These are phyloP conservation scores for Acacia concinna DNA, from an alignment of 331 rosid species.

Conservation along the genomic window DNA sequence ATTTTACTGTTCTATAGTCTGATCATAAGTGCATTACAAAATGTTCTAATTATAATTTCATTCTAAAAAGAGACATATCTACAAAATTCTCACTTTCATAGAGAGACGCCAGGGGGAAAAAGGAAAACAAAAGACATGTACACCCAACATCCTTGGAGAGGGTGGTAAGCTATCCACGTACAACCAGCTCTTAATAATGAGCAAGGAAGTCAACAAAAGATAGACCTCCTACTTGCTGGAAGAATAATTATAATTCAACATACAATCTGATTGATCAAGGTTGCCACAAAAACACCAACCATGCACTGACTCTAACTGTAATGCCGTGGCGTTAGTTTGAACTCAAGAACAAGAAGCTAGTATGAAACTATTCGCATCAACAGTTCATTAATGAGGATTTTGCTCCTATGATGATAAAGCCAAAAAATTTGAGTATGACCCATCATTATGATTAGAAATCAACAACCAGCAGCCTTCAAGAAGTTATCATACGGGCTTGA, in stretches of 20 bases:
- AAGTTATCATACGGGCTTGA: conserved; percentile 79
- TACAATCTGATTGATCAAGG: background rate
- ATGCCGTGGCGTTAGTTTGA: background rate
- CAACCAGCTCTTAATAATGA: background rate
- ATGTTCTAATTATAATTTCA: background rate
- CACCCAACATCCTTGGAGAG: background rate
- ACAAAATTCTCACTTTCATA: background rate
- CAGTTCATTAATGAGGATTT: background rate
- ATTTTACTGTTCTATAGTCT: background rate
- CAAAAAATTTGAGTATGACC: background rate
- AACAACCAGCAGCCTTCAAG: conserved; percentile 78
- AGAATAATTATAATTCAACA: background rate
- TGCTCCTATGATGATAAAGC: background rate
- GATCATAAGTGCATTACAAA: background rate
- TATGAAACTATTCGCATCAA: background rate
- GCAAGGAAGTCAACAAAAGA: conserved; percentile 7
- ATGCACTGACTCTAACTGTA: background rate
- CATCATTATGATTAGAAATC: background rate
- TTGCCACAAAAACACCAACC: background rate
- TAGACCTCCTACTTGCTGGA: background rate
- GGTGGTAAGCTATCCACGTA: background rate
- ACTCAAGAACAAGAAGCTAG: background rate
- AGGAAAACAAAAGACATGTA: background rate
- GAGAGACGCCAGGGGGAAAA: background rate
- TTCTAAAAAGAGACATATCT: background rate